A percentile compares a stretch with the other conserved stretches of the same genome.
Conservation (phyloP, 108 stramenopile genomes). For the Schizochytrium sp. region DNA sequence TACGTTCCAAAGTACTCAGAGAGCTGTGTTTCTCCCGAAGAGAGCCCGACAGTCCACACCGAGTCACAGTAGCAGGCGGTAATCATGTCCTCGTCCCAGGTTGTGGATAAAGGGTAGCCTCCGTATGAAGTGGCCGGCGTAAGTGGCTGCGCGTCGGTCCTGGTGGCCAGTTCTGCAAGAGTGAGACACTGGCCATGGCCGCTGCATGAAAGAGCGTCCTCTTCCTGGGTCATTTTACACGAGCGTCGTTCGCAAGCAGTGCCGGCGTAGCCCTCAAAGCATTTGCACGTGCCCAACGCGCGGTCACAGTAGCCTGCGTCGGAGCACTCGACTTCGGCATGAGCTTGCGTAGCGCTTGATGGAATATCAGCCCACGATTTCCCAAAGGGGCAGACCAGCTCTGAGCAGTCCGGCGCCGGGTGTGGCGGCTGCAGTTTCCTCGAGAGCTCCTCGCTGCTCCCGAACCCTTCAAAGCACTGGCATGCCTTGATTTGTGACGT, state of each 20-base stretch:
- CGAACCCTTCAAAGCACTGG: slow-evolving; percentile 44
- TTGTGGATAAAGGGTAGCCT: slow-evolving; percentile 23
- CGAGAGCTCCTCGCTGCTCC: slow-evolving; percentile 24
- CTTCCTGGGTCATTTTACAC: slow-evolving; percentile 14
- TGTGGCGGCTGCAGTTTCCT: not conserved
- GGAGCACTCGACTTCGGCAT: slow-evolving; percentile 44
- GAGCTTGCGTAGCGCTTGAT: slow-evolving; percentile 32
- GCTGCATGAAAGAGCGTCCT: slow-evolving; percentile 43
- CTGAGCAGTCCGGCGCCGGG: not conserved
- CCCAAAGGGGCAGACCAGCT: slow-evolving; percentile 17
- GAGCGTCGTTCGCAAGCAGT: slow-evolving; percentile 33
- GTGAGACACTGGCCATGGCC: slow-evolving; percentile 48
- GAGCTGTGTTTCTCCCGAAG: slow-evolving; percentile 32
- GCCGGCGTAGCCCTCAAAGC: slow-evolving; percentile 48
- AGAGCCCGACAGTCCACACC: slow-evolving; percentile 50
- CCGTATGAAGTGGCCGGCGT: slow-evolving; percentile 38
- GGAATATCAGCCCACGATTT: slow-evolving; percentile 46
- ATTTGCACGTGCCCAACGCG: slow-evolving; percentile 36
- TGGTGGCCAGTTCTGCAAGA: slow-evolving; percentile 35
- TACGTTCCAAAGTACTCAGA: slow-evolving; percentile 50
- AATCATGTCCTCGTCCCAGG: slow-evolving; percentile 59
- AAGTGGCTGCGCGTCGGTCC: slow-evolving; percentile 37
- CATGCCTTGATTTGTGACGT: slow-evolving; percentile 32
- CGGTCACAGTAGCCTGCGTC: slow-evolving; percentile 47
- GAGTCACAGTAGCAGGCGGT: slow-evolving; percentile 57